Percentiles rank a stretch among this genome's conserved stretches.
These are phyloP conservation scores for Rubus parviflorus DNA, from an alignment of 306 rosid genomes.

Conservation along the genomic window DNA sequence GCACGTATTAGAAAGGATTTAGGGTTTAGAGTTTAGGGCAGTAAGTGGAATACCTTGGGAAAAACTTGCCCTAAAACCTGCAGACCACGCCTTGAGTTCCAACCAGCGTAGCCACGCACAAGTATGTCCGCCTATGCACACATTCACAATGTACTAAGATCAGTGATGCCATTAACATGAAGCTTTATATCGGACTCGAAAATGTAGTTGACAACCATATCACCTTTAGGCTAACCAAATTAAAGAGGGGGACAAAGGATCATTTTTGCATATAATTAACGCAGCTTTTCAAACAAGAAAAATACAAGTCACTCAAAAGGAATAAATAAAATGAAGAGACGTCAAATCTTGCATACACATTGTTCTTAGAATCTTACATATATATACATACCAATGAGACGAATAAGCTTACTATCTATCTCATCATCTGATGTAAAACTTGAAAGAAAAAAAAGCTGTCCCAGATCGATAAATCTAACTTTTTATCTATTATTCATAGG, in stretches of 20 bases:
- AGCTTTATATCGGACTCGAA: background rate
- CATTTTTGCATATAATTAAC: no score
- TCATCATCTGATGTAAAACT: background rate
- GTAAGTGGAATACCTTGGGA: slow-evolving; percentile 48
- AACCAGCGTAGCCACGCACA: slow-evolving; percentile 63
- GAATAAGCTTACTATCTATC: background rate
- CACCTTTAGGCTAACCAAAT: background rate
- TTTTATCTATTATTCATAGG: no score
- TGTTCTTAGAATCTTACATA: background rate
- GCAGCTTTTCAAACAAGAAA: no score
- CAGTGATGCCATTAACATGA: background rate
- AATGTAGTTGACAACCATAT: background rate
- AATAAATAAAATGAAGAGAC: background rate
- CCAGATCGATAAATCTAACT: background rate
- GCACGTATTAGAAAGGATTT: background rate
- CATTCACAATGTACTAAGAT: background rate
- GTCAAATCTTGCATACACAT: background rate
- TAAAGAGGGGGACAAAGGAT: no score
- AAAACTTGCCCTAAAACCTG: slow-evolving; percentile 51
- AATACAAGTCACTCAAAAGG: background rate
- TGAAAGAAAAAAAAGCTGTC: background rate
- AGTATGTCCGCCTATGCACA: slow-evolving; percentile 55
- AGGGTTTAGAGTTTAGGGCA: background rate
- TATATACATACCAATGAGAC: background rate
- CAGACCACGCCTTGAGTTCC: slow-evolving; percentile 79